These are phyloP conservation scores for Saccharomycopsis crataegensis DNA, from an alignment of 1,139 yeast genomes.

Conservation along the genomic window DNA sequence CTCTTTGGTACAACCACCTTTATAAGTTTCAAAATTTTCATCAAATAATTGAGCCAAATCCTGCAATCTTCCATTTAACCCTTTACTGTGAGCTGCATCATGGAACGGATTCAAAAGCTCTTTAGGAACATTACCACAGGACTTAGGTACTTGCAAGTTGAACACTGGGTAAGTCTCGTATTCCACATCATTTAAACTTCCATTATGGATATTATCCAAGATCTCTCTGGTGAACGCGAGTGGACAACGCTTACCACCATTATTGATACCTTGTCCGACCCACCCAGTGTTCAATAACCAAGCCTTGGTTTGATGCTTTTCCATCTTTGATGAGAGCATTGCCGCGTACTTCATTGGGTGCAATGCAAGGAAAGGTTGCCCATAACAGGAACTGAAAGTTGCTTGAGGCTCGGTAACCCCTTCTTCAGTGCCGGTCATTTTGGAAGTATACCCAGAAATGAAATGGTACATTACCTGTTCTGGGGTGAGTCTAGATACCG, in stretches of 20 bases:
- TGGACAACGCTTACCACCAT: slow-evolving; percentile 97
- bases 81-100: slow-evolving; percentile 62
- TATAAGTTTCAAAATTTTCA: slow-evolving; percentile 81
- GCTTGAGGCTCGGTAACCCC: slow-evolving; percentile 99
- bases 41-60: slow-evolving; percentile 71
- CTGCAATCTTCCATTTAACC: slow-evolving; percentile 38
- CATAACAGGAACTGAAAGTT: slow-evolving; percentile 97
- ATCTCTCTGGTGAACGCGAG: slow-evolving; percentile 97
- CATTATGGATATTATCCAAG: slow-evolving; percentile 90
- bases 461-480: slow-evolving; percentile 99
- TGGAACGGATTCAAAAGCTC: slow-evolving; percentile 83
- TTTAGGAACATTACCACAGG: slow-evolving; percentile 74
- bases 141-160: slow-evolving; percentile 80
- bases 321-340: slow-evolving; percentile 91
- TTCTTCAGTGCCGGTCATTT: slow-evolving; percentile 99
- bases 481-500: slow-evolving; percentile 87
- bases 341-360: slow-evolving; percentile 98
- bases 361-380: slow-evolving; percentile 96
- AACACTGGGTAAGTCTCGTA: slow-evolving; percentile 82
- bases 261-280: slow-evolving; percentile 90
- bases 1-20: slow-evolving; percentile 76
- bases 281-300: slow-evolving; percentile 98
- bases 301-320: slow-evolving; percentile 82
- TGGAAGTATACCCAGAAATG: slow-evolving; percentile 96
- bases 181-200: slow-evolving; percentile 71